Percentiles rank a stretch among this genome's conserved stretches.
Evolutionary conservation across 2,329 filamentous ascomycete genomes (phyloP).

Genomic region (Alternaria novae-zelandiae): DNA sequence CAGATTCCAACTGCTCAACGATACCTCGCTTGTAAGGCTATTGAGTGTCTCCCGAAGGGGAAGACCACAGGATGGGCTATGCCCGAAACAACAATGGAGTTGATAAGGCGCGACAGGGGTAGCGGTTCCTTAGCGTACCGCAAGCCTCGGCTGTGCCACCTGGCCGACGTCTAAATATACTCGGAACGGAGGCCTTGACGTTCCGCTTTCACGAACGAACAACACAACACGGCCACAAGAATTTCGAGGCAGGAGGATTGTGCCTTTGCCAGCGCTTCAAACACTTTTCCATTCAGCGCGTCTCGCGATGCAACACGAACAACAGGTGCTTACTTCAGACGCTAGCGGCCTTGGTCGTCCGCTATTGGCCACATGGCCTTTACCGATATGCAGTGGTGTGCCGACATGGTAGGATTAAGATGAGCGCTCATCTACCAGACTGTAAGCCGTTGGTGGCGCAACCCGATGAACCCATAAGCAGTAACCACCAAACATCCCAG

Average conservation of each 20-base stretch:
- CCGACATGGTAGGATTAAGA: neutral
- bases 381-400: neutral
- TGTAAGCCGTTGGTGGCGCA: neutral
- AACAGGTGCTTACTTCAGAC: neutral
- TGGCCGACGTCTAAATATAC: neutral
- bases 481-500: neutral
- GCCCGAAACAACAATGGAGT: slow-evolving; percentile 7
- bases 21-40: neutral
- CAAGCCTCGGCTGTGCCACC: neutral
- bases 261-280: neutral
- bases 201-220: neutral
- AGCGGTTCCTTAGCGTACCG: neutral
- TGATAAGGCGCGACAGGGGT: slow-evolving; percentile 18
- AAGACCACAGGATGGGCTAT: neutral
- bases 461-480: neutral
- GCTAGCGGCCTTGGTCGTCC: neutral
- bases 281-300: neutral
- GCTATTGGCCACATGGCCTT: neutral
- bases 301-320: neutral
- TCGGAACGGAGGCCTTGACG: neutral
- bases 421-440: neutral
- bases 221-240: neutral
- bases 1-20: neutral
- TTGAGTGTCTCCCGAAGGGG: neutral
- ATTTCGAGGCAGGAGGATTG: neutral